These are phyloP conservation scores for Tuber melanosporum DNA, from an alignment of 495 filamentous ascomycete genomes.

Conservation along the genomic window DNA sequence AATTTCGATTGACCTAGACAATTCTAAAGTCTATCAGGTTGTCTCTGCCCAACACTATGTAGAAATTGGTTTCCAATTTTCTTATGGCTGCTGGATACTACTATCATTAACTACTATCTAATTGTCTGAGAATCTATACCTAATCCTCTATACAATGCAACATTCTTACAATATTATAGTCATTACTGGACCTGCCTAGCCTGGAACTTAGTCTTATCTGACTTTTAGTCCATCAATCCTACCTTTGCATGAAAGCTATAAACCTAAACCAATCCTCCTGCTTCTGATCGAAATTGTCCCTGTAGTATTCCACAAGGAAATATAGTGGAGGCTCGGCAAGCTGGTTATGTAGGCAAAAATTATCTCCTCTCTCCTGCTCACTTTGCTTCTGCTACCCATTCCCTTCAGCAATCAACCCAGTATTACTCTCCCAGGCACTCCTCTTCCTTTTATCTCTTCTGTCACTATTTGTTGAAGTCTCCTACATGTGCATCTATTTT, in stretches of 20 bases:
- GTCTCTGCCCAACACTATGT: too few relatives aligned
- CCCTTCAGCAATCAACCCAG: not conserved
- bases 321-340: not conserved
- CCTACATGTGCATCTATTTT: not conserved
- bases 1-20: too few relatives aligned
- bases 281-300: not conserved
- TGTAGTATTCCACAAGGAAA: not conserved
- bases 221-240: too few relatives aligned
- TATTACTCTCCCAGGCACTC: not conserved
- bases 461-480: not conserved
- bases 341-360: not conserved
- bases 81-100: too few relatives aligned
- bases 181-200: too few relatives aligned
- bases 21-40: too few relatives aligned
- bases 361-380: not conserved
- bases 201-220: too few relatives aligned
- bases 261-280: not conserved
- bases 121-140: too few relatives aligned
- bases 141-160: too few relatives aligned
- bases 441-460: not conserved
- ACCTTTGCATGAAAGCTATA: not conserved
- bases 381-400: not conserved
- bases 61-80: too few relatives aligned
- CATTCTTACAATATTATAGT: too few relatives aligned
- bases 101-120: too few relatives aligned